Evolutionary conservation across 1,139 yeast genomes (phyloP).

Genomic region (Petasospora fabianii): DNA sequence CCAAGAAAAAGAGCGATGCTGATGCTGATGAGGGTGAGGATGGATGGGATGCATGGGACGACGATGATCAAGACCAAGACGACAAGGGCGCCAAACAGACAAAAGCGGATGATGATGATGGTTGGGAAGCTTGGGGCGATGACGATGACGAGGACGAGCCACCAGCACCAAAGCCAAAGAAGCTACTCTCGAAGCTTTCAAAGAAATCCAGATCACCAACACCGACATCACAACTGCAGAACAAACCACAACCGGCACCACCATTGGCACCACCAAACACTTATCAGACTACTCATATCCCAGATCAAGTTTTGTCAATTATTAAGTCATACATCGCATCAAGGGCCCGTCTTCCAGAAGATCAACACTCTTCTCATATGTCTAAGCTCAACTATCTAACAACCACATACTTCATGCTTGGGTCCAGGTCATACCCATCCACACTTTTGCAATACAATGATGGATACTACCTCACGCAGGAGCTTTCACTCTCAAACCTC

Average conservation of each 20-base stretch:
- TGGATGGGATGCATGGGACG: constrained; percentile 22
- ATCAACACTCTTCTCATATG: constrained; percentile 14
- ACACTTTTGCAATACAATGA: constrained; percentile 23
- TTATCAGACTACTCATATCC: constrained; percentile 11
- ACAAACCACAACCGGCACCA: too few relatives aligned
- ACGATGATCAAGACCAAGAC: constrained; percentile 7
- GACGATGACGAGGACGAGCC: constrained; percentile 7
- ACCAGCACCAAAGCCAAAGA: constrained; percentile 10
- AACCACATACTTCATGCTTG: constrained; percentile 19
- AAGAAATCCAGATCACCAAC: constrained; percentile 16
- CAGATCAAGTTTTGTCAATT: constrained; percentile 14
- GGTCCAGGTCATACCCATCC: constrained; percentile 11
- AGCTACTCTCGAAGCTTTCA: constrained; percentile 22
- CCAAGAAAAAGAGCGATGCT: too few relatives aligned
- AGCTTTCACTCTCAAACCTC: constrained; percentile 10
- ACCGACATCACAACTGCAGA: constrained; percentile 6
- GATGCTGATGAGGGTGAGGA: constrained; percentile 15
- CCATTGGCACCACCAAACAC: background rate
- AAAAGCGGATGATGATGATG: constrained; percentile 9
- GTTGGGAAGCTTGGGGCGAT: constrained; percentile 12
- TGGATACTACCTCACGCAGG: constrained; percentile 7
- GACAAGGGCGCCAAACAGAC: constrained; percentile 5
- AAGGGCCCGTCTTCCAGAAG: constrained; percentile 7
- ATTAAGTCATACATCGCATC: constrained; percentile 19
- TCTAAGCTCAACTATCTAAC: constrained; percentile 19